phyloP scores from a whole-genome alignment of 2,329 filamentous ascomycete genomes.

The Talaromyces sp. region DNA sequence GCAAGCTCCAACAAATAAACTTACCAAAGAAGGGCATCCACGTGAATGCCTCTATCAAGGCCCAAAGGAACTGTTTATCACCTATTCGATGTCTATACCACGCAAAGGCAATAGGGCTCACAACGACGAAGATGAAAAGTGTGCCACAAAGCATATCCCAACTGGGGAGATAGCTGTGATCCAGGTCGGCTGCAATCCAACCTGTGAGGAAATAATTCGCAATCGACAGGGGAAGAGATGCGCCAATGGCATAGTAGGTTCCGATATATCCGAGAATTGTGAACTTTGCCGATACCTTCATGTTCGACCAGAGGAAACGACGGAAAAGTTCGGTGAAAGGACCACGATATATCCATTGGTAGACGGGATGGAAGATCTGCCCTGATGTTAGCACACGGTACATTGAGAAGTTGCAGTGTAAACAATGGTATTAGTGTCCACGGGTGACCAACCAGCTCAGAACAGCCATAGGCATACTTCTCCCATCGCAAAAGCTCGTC shows the following conservation, averaged over 20 bases:
- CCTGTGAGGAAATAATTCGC: conserved; percentile 68
- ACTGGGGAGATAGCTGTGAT: conserved; percentile 63
- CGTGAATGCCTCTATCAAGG: conserved; percentile 55
- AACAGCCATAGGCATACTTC: conserved; percentile 67
- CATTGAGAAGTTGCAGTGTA: neutral
- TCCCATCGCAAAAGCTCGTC: conserved; percentile 51
- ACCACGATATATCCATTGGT: conserved; percentile 67
- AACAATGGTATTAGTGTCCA: neutral
- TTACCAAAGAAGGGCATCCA: conserved; percentile 53
- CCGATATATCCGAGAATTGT: conserved; percentile 68
- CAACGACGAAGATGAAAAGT: conserved; percentile 12
- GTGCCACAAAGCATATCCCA: conserved; percentile 36
- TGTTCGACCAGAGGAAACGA: conserved; percentile 66
- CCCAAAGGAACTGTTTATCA: conserved; percentile 48
- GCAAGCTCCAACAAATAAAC: neutral
- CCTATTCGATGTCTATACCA: conserved; percentile 59
- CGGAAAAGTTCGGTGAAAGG: conserved; percentile 79
- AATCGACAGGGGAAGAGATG: conserved; percentile 59
- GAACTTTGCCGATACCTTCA: conserved; percentile 56
- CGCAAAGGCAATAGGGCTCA: conserved; percentile 41
- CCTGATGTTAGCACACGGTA: neutral
- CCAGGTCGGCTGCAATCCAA: conserved; percentile 63
- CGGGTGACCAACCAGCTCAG: conserved; percentile 57
- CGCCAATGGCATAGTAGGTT: conserved; percentile 67
- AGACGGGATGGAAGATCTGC: conserved; percentile 65